Percentiles rank a stretch among this genome's conserved stretches.
phyloP scores from a whole-genome alignment of 352 stramenopile genomes.

The Aphanomyces stellatus region DNA sequence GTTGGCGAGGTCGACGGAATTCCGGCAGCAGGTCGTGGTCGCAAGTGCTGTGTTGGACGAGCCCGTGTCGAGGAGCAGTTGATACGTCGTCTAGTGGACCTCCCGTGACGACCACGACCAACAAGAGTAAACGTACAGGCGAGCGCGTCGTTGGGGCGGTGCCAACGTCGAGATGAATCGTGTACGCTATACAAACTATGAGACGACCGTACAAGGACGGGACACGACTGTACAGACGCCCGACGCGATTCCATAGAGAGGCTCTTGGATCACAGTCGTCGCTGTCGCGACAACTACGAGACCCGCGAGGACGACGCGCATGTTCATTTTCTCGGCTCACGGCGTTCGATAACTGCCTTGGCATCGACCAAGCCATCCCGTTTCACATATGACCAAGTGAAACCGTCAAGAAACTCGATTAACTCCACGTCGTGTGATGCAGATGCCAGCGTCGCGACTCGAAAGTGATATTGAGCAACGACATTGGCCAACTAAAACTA shows the following conservation, averaged over 20 bases:
- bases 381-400: too few species aligned
- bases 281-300: too few species aligned
- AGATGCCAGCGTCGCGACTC: too few species aligned
- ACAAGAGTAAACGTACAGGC: not conserved
- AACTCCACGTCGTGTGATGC: too few species aligned
- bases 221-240: conserved; percentile 32
- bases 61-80: conserved; percentile 67
- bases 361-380: too few species aligned
- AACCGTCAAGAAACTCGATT: too few species aligned
- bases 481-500: too few species aligned
- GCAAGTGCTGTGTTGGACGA: conserved; percentile 75
- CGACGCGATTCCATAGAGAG: conserved; percentile 53
- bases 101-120: not conserved
- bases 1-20: conserved; percentile 26
- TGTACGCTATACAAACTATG: conserved; percentile 2
- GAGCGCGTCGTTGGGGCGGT: not conserved
- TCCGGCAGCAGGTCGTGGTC: conserved; percentile 62
- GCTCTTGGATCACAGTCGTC: conserved; percentile 45
- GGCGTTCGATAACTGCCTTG: too few species aligned
- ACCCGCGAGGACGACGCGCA: too few species aligned
- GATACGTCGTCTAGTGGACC: conserved; percentile 58
- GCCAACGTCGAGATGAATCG: not conserved
- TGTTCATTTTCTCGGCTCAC: too few species aligned
- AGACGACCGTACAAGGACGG: conserved; percentile 2
- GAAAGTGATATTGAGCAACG: too few species aligned